Percentiles rank a stretch among this genome's conserved stretches.
Evolutionary conservation across 2,329 filamentous ascomycete species (phyloP).

Genomic region (Diaporthe destruens): DNA sequence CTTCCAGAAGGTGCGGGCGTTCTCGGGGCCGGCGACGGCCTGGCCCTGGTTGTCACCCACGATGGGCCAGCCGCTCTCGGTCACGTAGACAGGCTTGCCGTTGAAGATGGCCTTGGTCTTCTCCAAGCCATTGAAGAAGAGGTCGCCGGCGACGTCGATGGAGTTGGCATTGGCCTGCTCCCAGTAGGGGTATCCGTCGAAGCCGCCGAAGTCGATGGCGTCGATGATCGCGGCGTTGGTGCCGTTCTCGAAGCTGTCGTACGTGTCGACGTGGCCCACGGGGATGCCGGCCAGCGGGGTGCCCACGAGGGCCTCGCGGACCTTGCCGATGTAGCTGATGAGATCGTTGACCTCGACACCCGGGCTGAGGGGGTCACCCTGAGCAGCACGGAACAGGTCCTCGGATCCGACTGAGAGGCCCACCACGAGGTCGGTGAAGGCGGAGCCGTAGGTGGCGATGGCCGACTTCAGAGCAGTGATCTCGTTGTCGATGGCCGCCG

Average conservation of each 20-base stretch:
- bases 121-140: conserved; percentile 66
- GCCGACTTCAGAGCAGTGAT: conserved; percentile 70
- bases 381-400: conserved; percentile 74
- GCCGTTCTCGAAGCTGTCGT: conserved; percentile 71
- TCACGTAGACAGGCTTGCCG: conserved; percentile 43
- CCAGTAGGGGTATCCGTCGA: conserved; percentile 77
- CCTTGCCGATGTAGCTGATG: conserved; percentile 71
- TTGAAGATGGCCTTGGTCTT: conserved; percentile 58
- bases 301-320: conserved; percentile 61
- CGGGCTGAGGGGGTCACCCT: conserved; percentile 65
- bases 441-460: conserved; percentile 63
- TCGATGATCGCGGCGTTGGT: conserved; percentile 71
- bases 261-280: conserved; percentile 77
- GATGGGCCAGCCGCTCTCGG: conserved; percentile 42
- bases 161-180: conserved; percentile 67
- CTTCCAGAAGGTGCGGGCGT: conserved; percentile 42
- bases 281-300: conserved; percentile 56
- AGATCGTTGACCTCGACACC: conserved; percentile 71
- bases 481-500: conserved; percentile 68
- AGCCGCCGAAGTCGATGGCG: conserved; percentile 73
- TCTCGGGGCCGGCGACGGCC: conserved; percentile 37
- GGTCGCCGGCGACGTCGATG: conserved; percentile 66
- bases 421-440: conserved; percentile 68
- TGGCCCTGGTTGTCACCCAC: conserved; percentile 34
- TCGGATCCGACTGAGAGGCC: conserved; percentile 76